phyloP scores from a whole-genome alignment of 2,329 filamentous ascomycete genomes.

The Fusarium acutatum region DNA sequence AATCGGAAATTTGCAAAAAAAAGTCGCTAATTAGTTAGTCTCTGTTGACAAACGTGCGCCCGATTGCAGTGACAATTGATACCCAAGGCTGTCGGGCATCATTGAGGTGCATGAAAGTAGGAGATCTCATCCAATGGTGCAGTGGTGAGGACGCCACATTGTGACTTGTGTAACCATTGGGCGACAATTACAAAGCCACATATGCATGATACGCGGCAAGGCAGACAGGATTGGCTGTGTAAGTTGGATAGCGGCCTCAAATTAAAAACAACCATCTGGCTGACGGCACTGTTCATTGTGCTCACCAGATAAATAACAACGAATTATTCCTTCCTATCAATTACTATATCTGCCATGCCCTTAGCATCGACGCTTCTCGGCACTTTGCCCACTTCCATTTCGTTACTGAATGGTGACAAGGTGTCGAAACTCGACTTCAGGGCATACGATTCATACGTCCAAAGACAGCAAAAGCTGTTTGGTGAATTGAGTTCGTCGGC shows the following conservation, averaged over 20 bases:
- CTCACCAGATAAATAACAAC: not conserved
- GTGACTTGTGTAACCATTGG: not conserved
- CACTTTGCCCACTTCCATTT: accelerated
- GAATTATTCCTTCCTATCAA: accelerated
- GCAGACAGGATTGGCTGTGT: not conserved
- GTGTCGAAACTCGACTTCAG: not conserved
- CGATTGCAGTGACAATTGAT: accelerated
- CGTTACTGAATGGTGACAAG: accelerated
- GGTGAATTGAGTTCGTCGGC: not conserved
- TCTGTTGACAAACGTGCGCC: accelerated
- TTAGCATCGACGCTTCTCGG: not conserved
- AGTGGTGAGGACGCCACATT: not conserved
- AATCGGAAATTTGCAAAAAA: not conserved
- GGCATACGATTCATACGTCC: not conserved
- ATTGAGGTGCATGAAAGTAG: accelerated
- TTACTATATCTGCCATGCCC: accelerated
- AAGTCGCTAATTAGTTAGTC: no score
- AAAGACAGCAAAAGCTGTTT: accelerated
- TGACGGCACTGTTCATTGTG: not conserved
- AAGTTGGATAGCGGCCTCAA: not conserved
- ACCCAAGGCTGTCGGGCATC: not conserved
- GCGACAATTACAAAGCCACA: not conserved
- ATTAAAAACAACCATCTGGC: accelerated
- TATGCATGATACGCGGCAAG: no score
- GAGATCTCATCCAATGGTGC: accelerated